Evolutionary conservation across 495 filamentous ascomycete genomes (phyloP).

Genomic region (Neurospora intermedia): DNA sequence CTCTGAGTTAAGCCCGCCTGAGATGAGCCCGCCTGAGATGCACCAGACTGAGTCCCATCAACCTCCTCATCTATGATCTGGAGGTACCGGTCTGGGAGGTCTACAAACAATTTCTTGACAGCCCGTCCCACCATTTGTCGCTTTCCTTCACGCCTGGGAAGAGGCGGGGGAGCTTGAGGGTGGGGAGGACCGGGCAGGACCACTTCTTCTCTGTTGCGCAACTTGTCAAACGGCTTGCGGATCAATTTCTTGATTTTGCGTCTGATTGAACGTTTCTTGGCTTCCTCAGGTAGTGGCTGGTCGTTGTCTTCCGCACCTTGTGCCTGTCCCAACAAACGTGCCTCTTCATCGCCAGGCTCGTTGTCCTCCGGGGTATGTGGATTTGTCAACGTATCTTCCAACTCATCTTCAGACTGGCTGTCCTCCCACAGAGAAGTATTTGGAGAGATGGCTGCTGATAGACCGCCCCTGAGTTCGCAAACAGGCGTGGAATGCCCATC

Average conservation of each 20-base stretch:
- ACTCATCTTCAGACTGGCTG: background rate
- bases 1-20: background rate
- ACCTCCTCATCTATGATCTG: background rate
- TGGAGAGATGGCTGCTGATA: background rate
- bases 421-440: background rate
- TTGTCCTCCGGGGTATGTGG: background rate
- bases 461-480: background rate
- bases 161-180: background rate
- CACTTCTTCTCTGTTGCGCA: background rate
- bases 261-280: background rate
- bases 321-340: background rate
- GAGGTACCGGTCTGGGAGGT: background rate
- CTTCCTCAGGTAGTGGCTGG: background rate
- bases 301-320: background rate
- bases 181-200: background rate
- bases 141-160: background rate
- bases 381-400: background rate
- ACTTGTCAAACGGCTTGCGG: background rate
- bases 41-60: background rate
- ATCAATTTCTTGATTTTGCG: background rate
- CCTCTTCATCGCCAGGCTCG: background rate
- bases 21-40: background rate
- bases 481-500: background rate
- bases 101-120: background rate
- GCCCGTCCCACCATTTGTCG: background rate